These are phyloP conservation scores for Linderniella brevidens DNA, from an alignment of 257 asterid species.

Conservation along the genomic window DNA sequence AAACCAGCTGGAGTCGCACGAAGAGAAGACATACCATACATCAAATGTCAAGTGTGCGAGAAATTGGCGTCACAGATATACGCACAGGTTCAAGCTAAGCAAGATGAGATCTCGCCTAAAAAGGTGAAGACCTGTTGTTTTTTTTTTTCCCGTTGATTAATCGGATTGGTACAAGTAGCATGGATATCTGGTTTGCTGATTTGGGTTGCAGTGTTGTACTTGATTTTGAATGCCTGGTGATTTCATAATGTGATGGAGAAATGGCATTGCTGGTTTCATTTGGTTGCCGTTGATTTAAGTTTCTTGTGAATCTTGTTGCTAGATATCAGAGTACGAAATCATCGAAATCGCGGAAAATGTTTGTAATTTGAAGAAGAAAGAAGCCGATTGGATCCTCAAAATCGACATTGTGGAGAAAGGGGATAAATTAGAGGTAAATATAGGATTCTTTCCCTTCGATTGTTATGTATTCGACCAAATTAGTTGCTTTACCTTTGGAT, in stretches of 20 bases:
- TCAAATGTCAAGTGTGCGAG: constrained; percentile 75
- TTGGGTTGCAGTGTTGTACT: not conserved
- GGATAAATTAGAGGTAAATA: constrained; percentile 55
- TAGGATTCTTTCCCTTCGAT: constrained; percentile 1
- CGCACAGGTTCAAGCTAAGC: constrained; percentile 57
- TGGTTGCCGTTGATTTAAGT: not conserved
- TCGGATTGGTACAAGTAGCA: not conserved
- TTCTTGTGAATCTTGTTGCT: constrained; percentile 11
- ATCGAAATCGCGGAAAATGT: constrained; percentile 90
- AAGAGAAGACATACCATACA: constrained; percentile 77
- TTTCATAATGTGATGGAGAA: too few species aligned
- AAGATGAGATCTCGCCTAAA: constrained; percentile 56
- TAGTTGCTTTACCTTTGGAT: not conserved
- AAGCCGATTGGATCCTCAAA: constrained; percentile 98
- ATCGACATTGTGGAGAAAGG: constrained; percentile 85
- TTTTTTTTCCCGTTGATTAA: constrained; percentile 5
- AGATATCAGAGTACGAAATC: constrained; percentile 74
- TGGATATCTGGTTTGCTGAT: not conserved
- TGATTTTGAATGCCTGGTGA: too few species aligned
- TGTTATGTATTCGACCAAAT: not conserved
- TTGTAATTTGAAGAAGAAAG: constrained; percentile 84
- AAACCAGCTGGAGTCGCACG: constrained; percentile 58
- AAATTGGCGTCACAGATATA: constrained; percentile 45
- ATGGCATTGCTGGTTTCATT: not conserved
- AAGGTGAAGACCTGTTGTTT: too few species aligned